These are phyloP conservation scores for Zymoseptoria tritici DNA, from an alignment of 2,329 filamentous ascomycete species.

Conservation along the genomic window DNA sequence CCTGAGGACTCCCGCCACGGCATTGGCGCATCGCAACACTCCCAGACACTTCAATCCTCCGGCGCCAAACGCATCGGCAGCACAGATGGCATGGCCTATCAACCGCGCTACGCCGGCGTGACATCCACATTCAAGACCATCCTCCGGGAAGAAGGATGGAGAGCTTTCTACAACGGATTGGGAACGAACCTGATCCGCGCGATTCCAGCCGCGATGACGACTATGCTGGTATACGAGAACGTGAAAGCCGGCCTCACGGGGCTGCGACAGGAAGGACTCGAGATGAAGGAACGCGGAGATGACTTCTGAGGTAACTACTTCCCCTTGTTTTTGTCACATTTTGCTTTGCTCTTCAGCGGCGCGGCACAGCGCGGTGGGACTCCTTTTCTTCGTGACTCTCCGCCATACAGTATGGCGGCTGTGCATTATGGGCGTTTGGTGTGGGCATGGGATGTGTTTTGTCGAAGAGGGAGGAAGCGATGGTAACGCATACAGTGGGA, in stretches of 20 bases:
- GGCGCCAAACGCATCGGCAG: slow-evolving; percentile 29
- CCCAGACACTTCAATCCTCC: slow-evolving; percentile 27
- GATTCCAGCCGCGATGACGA: slow-evolving; percentile 90
- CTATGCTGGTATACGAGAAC: slow-evolving; percentile 94
- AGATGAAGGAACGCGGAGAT: slow-evolving; percentile 14
- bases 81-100: slow-evolving; percentile 49
- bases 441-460: not conserved
- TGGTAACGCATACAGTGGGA: not conserved
- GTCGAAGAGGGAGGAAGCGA: not conserved
- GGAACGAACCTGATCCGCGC: slow-evolving; percentile 96
- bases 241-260: slow-evolving; percentile 48
- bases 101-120: slow-evolving; percentile 65
- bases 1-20: slow-evolving; percentile 41
- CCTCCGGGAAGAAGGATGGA: slow-evolving; percentile 84
- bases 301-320: not conserved
- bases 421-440: not conserved
- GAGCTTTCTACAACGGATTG: slow-evolving; percentile 93
- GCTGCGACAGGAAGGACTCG: slow-evolving; percentile 46
- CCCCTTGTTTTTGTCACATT: not conserved
- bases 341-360: not conserved
- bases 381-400: not conserved
- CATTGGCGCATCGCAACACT: slow-evolving; percentile 38
- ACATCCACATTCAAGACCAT: slow-evolving; percentile 78
- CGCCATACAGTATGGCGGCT: not conserved
- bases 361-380: not conserved